These are phyloP conservation scores for Colletotrichum somersetense DNA, from an alignment of 2,329 filamentous ascomycete genomes.

Conservation along the genomic window DNA sequence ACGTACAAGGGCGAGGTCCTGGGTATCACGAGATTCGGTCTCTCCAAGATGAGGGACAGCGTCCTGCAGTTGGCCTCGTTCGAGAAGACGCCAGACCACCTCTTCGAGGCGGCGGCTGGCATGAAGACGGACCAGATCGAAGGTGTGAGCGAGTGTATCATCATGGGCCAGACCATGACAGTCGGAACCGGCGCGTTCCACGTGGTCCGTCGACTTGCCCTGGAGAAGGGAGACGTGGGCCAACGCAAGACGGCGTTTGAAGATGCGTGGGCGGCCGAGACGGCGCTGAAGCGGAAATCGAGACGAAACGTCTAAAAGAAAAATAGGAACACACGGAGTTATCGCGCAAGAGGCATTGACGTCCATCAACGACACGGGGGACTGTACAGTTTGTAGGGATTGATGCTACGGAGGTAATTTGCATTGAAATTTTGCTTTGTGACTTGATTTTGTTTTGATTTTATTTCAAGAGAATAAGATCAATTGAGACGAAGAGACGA, in stretches of 20 bases:
- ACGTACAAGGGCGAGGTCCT: slow-evolving; percentile 98
- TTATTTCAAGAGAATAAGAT: background rate
- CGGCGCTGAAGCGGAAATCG: slow-evolving; percentile 42
- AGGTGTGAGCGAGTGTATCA: slow-evolving; percentile 96
- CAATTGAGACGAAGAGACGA: slow-evolving; percentile 18
- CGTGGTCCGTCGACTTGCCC: slow-evolving; percentile 81
- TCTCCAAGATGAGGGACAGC: slow-evolving; percentile 95
- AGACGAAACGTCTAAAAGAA: slow-evolving; percentile 19
- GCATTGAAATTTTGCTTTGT: background rate
- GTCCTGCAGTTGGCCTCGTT: slow-evolving; percentile 96
- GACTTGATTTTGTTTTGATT: background rate
- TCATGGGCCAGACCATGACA: slow-evolving; percentile 95
- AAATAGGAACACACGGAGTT: slow-evolving; percentile 6
- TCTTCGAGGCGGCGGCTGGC: slow-evolving; percentile 92
- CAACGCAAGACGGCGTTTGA: slow-evolving; percentile 78
- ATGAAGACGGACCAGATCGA: slow-evolving; percentile 95
- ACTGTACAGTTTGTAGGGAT: slow-evolving; percentile 28
- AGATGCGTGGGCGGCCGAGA: slow-evolving; percentile 67
- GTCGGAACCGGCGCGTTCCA: slow-evolving; percentile 94
- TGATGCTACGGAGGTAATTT: slow-evolving; percentile 11
- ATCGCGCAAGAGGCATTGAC: slow-evolving; percentile 14
- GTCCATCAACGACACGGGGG: slow-evolving; percentile 18
- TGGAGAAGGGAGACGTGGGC: slow-evolving; percentile 70
- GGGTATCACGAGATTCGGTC: slow-evolving; percentile 94
- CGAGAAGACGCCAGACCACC: slow-evolving; percentile 97